These are phyloP conservation scores for Botrytis tulipae DNA, from an alignment of 2,329 filamentous ascomycete species.

Conservation along the genomic window DNA sequence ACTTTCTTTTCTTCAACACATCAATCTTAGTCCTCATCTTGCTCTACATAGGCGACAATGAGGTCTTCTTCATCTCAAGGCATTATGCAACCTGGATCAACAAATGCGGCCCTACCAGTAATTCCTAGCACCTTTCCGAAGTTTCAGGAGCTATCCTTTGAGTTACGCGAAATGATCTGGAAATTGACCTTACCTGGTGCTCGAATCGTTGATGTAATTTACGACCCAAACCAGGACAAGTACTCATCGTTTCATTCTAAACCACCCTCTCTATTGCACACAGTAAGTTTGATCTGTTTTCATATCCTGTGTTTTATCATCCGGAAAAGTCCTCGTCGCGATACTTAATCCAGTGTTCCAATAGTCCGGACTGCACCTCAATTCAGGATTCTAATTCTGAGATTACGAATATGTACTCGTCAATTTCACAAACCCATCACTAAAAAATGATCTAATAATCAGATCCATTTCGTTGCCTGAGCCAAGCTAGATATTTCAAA, in stretches of 20 bases:
- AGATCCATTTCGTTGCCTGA: neutral
- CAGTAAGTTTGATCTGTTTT: neutral
- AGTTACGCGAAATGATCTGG: slow-evolving; percentile 3
- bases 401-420: neutral
- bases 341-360: neutral
- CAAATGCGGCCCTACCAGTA: neutral
- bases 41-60: neutral
- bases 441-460: neutral
- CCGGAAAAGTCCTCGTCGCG: neutral
- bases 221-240: slow-evolving; percentile 9
- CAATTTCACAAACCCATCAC: neutral
- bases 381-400: neutral
- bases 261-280: neutral
- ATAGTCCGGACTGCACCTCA: neutral
- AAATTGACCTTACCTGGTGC: neutral
- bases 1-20: neutral
- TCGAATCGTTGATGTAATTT: slow-evolving; percentile 11
- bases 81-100: no score
- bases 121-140: neutral
- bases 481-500: neutral
- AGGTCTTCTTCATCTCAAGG: neutral
- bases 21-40: neutral
- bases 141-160: neutral
- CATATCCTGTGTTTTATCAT: neutral
- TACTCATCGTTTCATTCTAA: slow-evolving; percentile 4